These are phyloP conservation scores for Pythium sukuiense DNA, from an alignment of 352 stramenopile species.

Conservation along the genomic window DNA sequence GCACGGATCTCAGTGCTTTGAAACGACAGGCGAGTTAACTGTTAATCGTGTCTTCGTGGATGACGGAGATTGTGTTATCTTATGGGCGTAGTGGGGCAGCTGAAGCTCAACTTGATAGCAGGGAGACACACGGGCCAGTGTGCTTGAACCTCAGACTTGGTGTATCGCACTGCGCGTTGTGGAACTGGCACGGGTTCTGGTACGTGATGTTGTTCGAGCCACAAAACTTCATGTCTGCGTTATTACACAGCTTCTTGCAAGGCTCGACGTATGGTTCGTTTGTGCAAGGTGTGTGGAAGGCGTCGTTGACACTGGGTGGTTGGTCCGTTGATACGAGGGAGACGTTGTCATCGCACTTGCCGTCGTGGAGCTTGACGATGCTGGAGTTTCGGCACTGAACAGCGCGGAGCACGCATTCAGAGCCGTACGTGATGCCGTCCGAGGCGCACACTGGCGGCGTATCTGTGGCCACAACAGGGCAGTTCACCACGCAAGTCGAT, in stretches of 20 bases:
- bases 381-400: slow-evolving; percentile 7
- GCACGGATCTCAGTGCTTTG: too few relatives aligned
- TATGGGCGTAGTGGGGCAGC: not conserved
- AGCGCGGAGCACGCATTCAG: slow-evolving; percentile 14
- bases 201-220: slow-evolving; percentile 25
- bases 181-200: slow-evolving; percentile 20
- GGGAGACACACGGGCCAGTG: not conserved
- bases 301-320: not conserved
- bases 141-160: not conserved
- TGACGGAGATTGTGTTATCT: too few relatives aligned
- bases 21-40: too few relatives aligned
- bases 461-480: not conserved
- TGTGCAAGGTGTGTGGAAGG: not conserved
- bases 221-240: slow-evolving; percentile 5
- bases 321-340: not conserved
- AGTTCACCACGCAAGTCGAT: slow-evolving; percentile 6
- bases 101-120: not conserved
- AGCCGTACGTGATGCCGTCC: slow-evolving; percentile 26
- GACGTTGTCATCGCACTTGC: slow-evolving; percentile 1
- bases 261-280: not conserved
- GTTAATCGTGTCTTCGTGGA: too few relatives aligned
- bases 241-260: not conserved
- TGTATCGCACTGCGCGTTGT: slow-evolving; percentile 13
- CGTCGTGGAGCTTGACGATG: slow-evolving; percentile 9
- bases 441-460: slow-evolving; percentile 14